Conservation (phyloP, 2,329 filamentous ascomycete genomes). For the Trichoderma sp. region DNA sequence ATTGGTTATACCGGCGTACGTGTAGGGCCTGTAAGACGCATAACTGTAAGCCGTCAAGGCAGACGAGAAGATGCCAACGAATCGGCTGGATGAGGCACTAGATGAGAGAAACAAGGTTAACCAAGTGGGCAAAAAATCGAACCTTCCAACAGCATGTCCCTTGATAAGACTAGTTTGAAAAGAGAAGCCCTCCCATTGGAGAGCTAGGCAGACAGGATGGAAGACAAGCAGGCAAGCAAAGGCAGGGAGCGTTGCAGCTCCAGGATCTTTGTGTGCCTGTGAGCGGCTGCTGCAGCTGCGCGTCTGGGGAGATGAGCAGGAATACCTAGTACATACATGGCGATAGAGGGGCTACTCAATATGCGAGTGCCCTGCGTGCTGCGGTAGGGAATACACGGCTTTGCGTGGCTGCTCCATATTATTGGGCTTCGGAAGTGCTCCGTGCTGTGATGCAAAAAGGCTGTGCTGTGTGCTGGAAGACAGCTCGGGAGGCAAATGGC, state of each 20-base stretch:
- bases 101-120: not conserved
- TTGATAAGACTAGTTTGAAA: slow-evolving; percentile 11
- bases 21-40: not conserved
- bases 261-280: slow-evolving; percentile 22
- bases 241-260: slow-evolving; percentile 13
- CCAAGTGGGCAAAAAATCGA: not conserved
- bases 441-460: slow-evolving; percentile 5
- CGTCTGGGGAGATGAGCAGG: slow-evolving; percentile 18
- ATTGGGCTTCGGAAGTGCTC: slow-evolving; percentile 8
- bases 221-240: not conserved
- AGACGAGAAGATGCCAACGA: not conserved
- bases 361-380: slow-evolving; percentile 9
- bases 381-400: not conserved
- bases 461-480: slow-evolving; percentile 2
- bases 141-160: slow-evolving; percentile 1
- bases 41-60: slow-evolving; percentile 3
- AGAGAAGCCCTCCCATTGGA: not conserved
- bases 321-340: slow-evolving; percentile 20
- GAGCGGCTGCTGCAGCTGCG: slow-evolving; percentile 9
- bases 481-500: not conserved
- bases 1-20: not conserved
- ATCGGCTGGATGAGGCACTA: slow-evolving; percentile 3
- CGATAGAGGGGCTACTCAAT: slow-evolving; percentile 1
- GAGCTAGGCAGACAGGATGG: not conserved
- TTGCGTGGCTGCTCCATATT: not conserved